Base-by-base conservation (phyloP, 441 rosid genomes). In the Arabidopsis lyrata region DNA sequence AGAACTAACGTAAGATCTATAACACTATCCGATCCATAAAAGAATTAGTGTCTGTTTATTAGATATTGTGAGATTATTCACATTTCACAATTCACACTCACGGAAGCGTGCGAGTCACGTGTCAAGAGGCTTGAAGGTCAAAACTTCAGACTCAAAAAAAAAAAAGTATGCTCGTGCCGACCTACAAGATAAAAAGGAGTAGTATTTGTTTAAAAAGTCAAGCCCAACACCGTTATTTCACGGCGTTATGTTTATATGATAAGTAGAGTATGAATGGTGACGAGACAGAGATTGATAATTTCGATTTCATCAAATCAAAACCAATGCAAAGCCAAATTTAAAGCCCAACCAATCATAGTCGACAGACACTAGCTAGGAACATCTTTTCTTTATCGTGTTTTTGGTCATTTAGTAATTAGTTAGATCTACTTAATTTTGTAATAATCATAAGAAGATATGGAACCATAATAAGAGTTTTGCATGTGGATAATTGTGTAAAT, bases 141-240 rank as follows among this genome's bases (percentile, higher is more conserved):
- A 69, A 45, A 76, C 66, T 53, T 24, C 16, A 38, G 41, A 49
- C 56, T 34, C 55, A 16, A 16, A 57, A 32, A 70, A 10, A 56
- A 4, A 66, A 50, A 41, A 39, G 65, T 35, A 45, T 47, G 75
- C 70, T 76, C 66, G 52, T 70, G 79, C 66, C 79, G 79, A 76
- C 75, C 79, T 76, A 70, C 47, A 42, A 11, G 18, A 34, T 32
- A 52, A 60, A 67, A 34, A 8, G 29, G 7, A 47, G 41, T 29
- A 29, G 31, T 39, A 39, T 66, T 52, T 60, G 16, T 39, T 16
- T 1, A 66, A 18, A 63, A 66, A 66, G 78, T 66, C 62, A 58
- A 59, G 73, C 62, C 50, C 61, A 48, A 22, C 47, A 34, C 39
- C 78, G 78, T 67, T 42, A 15, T 67, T 52, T 67, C 62, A 59